Evolutionary conservation across 108 stramenopile species (phyloP).

Genomic region (Bacterosira constricta): DNA sequence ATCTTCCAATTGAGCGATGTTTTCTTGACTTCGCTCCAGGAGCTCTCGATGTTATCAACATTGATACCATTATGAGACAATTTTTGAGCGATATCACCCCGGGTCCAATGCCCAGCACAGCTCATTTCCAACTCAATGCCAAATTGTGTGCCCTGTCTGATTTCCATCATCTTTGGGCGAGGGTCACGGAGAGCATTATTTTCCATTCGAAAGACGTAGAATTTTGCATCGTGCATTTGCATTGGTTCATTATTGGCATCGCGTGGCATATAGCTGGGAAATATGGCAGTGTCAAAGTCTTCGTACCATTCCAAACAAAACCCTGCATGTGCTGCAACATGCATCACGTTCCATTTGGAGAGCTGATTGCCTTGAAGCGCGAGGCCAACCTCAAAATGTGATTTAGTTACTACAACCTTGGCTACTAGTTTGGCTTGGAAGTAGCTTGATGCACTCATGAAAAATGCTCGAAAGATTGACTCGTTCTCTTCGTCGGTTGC

Average conservation of each 20-base stretch:
- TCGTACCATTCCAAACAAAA: constrained; percentile 23
- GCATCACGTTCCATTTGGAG: constrained; percentile 30
- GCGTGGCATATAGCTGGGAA: constrained; percentile 22
- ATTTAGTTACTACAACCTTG: not conserved
- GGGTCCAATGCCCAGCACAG: not conserved
- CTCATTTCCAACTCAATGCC: constrained; percentile 15
- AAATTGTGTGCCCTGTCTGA: constrained; percentile 1
- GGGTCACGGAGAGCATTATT: not conserved
- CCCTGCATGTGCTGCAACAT: constrained; percentile 15
- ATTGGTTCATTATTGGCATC: constrained; percentile 8
- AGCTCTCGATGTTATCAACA: not conserved
- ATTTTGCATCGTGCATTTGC: constrained; percentile 4
- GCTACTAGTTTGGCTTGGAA: no score
- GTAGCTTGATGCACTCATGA: constrained; percentile 22
- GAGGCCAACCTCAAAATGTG: constrained; percentile 22
- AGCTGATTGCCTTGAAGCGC: constrained; percentile 18
- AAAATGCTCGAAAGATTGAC: constrained; percentile 12
- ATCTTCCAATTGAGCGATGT: constrained; percentile 12
- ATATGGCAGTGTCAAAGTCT: constrained; percentile 21
- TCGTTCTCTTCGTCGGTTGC: constrained; percentile 19
- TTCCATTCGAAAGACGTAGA: constrained; percentile 30
- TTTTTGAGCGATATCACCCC: not conserved
- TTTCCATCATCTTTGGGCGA: not conserved
- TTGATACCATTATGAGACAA: not conserved
- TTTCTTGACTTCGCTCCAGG: constrained; percentile 2